These are phyloP conservation scores for Cajanus cajan DNA, from an alignment of 306 rosid genomes.

Conservation along the genomic window DNA sequence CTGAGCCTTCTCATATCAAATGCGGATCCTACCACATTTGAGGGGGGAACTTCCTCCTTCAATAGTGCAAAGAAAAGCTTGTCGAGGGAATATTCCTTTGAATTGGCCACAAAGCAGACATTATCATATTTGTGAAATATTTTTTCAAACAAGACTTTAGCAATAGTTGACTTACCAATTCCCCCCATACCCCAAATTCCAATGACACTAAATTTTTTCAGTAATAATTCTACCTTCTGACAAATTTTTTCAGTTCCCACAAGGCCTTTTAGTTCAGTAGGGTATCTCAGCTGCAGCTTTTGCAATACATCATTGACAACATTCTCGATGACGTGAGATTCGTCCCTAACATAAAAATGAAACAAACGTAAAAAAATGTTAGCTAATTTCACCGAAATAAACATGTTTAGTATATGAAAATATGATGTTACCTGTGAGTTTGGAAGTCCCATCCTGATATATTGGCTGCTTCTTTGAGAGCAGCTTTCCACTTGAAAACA, in stretches of 20 bases:
- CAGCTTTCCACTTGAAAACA: conserved; percentile 37
- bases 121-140: neutral
- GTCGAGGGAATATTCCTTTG: neutral
- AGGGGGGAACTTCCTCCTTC: neutral
- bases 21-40: neutral
- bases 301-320: conserved; percentile 20
- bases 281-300: neutral
- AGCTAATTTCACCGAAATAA: no score
- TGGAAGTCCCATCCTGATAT: conserved; percentile 34
- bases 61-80: conserved; percentile 12
- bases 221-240: neutral
- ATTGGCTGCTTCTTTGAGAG: conserved; percentile 13
- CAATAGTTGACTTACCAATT: conserved; percentile 28
- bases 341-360: conserved; percentile 9
- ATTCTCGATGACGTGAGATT: neutral
- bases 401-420: no score
- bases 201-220: neutral
- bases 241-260: neutral
- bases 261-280: neutral
- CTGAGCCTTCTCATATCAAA: neutral
- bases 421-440: neutral
- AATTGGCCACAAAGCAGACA: conserved; percentile 16
- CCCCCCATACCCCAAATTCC: conserved; percentile 38
- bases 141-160: neutral
- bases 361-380: neutral